Evolutionary conservation across 2,329 filamentous ascomycete species (phyloP).

Genomic region (Chrysoporthe deuterocubensis): DNA sequence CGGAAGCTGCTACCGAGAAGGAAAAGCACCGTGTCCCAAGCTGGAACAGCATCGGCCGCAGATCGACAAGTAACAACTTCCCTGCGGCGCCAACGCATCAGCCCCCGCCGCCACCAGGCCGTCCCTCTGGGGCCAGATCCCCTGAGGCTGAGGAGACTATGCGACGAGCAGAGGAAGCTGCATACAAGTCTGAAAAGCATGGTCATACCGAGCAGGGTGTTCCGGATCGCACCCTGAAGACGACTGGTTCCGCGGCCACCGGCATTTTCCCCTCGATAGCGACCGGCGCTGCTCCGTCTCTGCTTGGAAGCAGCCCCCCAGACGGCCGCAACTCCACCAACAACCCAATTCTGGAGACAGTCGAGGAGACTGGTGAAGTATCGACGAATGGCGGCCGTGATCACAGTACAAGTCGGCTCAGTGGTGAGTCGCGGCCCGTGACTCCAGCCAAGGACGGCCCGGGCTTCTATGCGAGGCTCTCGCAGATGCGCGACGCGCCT

Average conservation of each 20-base stretch:
- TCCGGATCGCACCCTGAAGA: conserved; percentile 63
- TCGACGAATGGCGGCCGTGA: conserved; percentile 67
- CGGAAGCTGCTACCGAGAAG: conserved; percentile 43
- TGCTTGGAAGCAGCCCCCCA: conserved; percentile 29
- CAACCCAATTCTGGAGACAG: conserved; percentile 70
- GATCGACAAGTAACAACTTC: conserved; percentile 36
- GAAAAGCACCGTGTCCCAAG: conserved; percentile 41
- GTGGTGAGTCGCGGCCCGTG: conserved; percentile 43
- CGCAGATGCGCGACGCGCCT: conserved; percentile 27
- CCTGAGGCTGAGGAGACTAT: conserved; percentile 47
- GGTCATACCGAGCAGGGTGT: conserved; percentile 52
- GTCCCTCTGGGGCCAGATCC: conserved; percentile 35
- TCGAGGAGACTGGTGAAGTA: conserved; percentile 86
- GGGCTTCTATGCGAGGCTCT: conserved; percentile 39
- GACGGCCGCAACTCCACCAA: conserved; percentile 54
- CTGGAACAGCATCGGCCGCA: conserved; percentile 43
- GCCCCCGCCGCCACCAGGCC: conserved; percentile 47
- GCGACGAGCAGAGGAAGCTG: conserved; percentile 45
- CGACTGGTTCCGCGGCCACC: conserved; percentile 34
- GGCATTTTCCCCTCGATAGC: conserved; percentile 29
- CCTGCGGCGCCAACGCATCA: conserved; percentile 53
- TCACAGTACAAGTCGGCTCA: conserved; percentile 45
- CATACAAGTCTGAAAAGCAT: conserved; percentile 39
- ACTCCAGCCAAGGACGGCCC: conserved; percentile 48
- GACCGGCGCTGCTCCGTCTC: conserved; percentile 27